A percentile compares a stretch with the other conserved stretches of the same genome.
phyloP scores from a whole-genome alignment of 2,329 filamentous ascomycete species.

The Hymenoscyphus fructigenus region DNA sequence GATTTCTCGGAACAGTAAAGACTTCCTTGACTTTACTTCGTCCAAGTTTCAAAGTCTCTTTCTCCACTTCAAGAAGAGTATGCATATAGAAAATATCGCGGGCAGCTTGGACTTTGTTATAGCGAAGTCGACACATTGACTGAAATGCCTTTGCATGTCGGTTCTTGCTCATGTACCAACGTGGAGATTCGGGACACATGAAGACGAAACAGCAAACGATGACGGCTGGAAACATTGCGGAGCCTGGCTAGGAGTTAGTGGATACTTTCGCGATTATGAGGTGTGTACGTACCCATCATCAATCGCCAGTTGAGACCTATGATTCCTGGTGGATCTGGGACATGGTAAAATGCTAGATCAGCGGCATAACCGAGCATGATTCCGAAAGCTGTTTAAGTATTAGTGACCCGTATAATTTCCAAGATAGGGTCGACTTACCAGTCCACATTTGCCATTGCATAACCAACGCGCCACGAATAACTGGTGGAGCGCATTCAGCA shows the following conservation, averaged over 20 bases:
- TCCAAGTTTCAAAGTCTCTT: slow-evolving; percentile 48
- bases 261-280: background rate
- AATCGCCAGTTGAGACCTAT: slow-evolving; percentile 64
- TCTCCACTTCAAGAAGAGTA: slow-evolving; percentile 57
- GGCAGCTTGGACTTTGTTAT: slow-evolving; percentile 53
- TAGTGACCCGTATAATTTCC: slow-evolving; percentile 9
- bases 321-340: slow-evolving; percentile 51
- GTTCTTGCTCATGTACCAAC: slow-evolving; percentile 51
- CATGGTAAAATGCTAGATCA: slow-evolving; percentile 61
- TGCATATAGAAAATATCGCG: slow-evolving; percentile 58
- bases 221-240: slow-evolving; percentile 61
- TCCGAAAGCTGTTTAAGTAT: slow-evolving; percentile 41
- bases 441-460: slow-evolving; percentile 68
- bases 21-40: slow-evolving; percentile 55
- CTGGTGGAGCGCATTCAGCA: slow-evolving; percentile 64
- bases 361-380: slow-evolving; percentile 59
- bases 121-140: slow-evolving; percentile 48
- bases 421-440: background rate
- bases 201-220: slow-evolving; percentile 50
- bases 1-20: slow-evolving; percentile 60
- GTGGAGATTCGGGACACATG: slow-evolving; percentile 47
- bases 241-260: slow-evolving; percentile 34
- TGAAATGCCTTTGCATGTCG: slow-evolving; percentile 48
- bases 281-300: slow-evolving; percentile 53
- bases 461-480: slow-evolving; percentile 65